Evolutionary conservation across 108 stramenopile species (phyloP).

Genomic region (Nannochloropsis oceanica): DNA sequence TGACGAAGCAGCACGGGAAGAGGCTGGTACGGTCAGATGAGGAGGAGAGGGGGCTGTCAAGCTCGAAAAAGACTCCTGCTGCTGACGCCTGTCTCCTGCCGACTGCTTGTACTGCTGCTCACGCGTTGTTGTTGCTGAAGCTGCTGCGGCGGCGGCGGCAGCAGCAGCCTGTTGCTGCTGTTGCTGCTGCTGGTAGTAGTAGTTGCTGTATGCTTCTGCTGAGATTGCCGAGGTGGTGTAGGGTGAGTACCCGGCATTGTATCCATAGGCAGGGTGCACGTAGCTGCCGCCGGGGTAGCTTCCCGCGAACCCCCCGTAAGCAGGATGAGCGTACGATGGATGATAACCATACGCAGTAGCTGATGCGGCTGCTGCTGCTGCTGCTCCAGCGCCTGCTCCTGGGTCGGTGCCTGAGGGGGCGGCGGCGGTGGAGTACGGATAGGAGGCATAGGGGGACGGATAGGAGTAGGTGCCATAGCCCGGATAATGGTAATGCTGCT

Average conservation of each 20-base stretch:
- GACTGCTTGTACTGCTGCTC: background rate
- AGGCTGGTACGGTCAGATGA: background rate
- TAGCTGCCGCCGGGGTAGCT: background rate
- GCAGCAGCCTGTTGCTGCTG: background rate
- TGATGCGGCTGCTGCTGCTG: background rate
- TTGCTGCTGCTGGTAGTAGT: background rate
- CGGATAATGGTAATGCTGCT: no score
- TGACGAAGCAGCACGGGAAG: no score
- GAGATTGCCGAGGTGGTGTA: background rate
- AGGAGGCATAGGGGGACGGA: background rate
- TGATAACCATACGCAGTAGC: background rate
- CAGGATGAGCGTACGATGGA: background rate
- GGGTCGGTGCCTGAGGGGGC: no score
- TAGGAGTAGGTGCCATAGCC: background rate
- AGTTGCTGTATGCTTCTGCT: background rate
- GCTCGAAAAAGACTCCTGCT: background rate
- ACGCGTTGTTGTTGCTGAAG: background rate
- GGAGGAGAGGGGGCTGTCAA: background rate
- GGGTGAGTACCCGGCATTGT: background rate
- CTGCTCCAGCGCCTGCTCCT: background rate
- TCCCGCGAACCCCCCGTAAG: background rate
- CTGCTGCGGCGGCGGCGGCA: background rate
- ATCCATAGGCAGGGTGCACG: background rate
- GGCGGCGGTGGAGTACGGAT: background rate
- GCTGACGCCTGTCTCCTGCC: background rate